These are phyloP conservation scores for Pleurotus citrinopileatus DNA, from an alignment of 768 basidiomycete genomes.

Conservation along the genomic window DNA sequence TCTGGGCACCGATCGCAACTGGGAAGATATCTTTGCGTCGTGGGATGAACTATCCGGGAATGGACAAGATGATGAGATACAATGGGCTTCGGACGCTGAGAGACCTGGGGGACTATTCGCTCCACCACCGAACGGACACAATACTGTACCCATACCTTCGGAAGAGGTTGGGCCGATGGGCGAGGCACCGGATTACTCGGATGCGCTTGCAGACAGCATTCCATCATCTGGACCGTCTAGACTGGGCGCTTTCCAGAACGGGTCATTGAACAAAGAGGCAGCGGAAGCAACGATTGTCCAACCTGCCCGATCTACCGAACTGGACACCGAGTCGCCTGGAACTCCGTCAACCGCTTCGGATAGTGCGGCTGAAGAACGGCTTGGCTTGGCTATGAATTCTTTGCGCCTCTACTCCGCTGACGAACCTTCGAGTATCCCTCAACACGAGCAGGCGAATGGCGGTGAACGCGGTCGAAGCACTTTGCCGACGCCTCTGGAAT, in stretches of 20 bases:
- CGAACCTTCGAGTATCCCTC: neutral
- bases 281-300: conserved; percentile 1
- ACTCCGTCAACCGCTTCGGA: conserved; percentile 7
- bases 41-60: conserved; percentile 48
- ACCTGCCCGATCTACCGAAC: neutral
- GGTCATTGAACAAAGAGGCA: neutral
- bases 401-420: conserved; percentile 4
- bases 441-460: neutral
- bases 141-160: conserved; percentile 14
- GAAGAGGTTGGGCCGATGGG: conserved; percentile 39
- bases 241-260: neutral
- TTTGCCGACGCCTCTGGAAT: conserved; percentile 52
- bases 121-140: conserved; percentile 15
- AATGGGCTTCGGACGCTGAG: conserved; percentile 50
- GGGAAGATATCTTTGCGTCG: conserved; percentile 51
- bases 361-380: conserved; percentile 13
- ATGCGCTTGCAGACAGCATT: neutral
- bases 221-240: too few relatives aligned
- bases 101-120: conserved; percentile 20
- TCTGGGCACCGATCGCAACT: conserved; percentile 32
- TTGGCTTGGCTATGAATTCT: conserved; percentile 6
- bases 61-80: conserved; percentile 39
- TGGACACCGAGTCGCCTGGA: conserved; percentile 4
- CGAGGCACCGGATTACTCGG: conserved; percentile 24
- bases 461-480: conserved; percentile 51